Evolutionary conservation across 2,329 filamentous ascomycete genomes (phyloP).

Genomic region (Ascochyta rabiei): DNA sequence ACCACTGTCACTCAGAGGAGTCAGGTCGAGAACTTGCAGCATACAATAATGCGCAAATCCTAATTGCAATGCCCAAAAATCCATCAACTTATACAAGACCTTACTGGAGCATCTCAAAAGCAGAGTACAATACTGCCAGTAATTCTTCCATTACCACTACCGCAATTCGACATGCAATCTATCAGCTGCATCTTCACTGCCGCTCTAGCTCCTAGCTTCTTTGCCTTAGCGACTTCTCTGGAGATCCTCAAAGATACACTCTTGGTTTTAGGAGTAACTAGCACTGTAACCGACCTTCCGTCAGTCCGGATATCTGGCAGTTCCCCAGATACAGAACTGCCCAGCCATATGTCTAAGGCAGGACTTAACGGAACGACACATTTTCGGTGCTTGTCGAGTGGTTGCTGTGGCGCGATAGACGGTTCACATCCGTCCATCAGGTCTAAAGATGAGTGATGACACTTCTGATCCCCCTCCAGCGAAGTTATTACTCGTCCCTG

Average conservation of each 20-base stretch:
- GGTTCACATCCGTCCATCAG: background rate
- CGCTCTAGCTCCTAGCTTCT: background rate
- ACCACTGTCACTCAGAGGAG: background rate
- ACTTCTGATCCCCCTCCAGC: background rate
- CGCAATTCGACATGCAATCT: background rate
- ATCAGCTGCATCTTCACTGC: background rate
- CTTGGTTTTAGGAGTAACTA: slow-evolving; percentile 30
- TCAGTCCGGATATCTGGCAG: background rate
- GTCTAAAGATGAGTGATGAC: background rate
- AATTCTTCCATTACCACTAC: background rate
- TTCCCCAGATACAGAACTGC: background rate
- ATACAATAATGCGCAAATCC: too few relatives aligned
- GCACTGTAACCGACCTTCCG: background rate
- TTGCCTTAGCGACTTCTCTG: slow-evolving; percentile 15
- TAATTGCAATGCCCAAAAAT: background rate
- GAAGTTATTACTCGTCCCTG: background rate
- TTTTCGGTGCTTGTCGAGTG: slow-evolving; percentile 23
- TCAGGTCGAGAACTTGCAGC: too few relatives aligned
- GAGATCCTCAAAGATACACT: slow-evolving; percentile 20
- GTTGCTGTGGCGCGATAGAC: slow-evolving; percentile 23
- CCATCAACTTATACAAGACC: background rate
- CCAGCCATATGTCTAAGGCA: slow-evolving; percentile 8
- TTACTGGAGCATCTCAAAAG: background rate
- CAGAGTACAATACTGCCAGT: background rate
- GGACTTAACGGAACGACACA: slow-evolving; percentile 16